Base-by-base conservation (phyloP, 2,329 filamentous ascomycete species). In the Diplodia scrobiculata region DNA sequence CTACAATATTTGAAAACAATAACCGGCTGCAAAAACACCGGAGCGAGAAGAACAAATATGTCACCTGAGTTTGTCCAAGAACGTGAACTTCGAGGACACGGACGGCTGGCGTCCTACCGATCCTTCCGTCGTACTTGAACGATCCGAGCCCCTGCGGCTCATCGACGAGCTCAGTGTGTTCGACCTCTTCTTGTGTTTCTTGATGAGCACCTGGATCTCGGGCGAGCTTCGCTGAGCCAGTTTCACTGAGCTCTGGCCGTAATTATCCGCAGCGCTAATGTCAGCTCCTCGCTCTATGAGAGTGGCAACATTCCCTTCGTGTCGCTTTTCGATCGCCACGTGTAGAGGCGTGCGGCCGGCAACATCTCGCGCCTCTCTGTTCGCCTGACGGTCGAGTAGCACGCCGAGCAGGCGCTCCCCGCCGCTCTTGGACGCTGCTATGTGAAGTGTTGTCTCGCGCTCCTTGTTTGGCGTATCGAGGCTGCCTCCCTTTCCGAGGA, bases 271-370 rank as follows among this genome's bases (percentile, higher is more conserved):
- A 5, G 53, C 53, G 7, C 38, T 59, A 19, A 60, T 14, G 47
- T 66, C 53, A 2, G 64, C 64, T 52, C 64, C 64, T n/a, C 54
- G 53, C n/a, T 59, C 53, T 25, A 66, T 29, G 1, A 66, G 54
- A 2, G 11, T 21, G 13, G 34, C 38, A 34, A 66, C 64, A 6
- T 60, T 59, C 13, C n/a, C 45, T 6, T 66, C 47, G 10, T 51
- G 34, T 25, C 64, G 41, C 32, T 60, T 66, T 25, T 66, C 53
- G 11, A 66, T 66, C 14, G 64, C 64, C 4, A 66, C 64, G 21
- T 66, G 64, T 1, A 66, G 32, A 6, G 64, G 64, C n/a, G 53
- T 66, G 1, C 53, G 45, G 1, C 54, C 64, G 29, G 64, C 53
- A 45, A 58, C 48, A 25, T 66, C 64, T 34, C 19, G 59, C 29